Base-by-base conservation (phyloP, 2,329 filamentous ascomycete species). In the Alternaria longipes region DNA sequence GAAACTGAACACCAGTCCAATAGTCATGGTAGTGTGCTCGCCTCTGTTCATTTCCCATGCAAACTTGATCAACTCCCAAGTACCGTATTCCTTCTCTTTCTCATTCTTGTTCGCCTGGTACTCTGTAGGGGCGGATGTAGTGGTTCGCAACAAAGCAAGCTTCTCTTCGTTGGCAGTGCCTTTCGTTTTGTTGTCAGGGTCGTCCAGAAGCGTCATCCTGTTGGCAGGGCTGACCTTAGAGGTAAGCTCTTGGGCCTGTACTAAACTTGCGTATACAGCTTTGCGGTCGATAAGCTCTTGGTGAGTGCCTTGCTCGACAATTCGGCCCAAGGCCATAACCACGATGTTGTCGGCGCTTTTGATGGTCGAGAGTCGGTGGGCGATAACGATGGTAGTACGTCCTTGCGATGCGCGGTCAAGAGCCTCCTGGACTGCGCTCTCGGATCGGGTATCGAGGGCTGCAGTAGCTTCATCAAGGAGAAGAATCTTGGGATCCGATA, bases 391-490 rank as follows among this genome's bases (percentile, higher is more conserved):
- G 2, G 95, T 98, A 0, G 95, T 99, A 55, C 95, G 88, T 24
- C 94, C 94, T 65, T 91, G 86, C 1, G 93, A 87, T 26, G 94
- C 95, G 51, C 87, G 90, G 71, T 98, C 94, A 8, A 99, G 85
- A 18, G 95, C 95, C 42, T 92, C 92, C 78, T 98, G 95, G 1
- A 99, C 94, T 9, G 97, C 91, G 46, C 92, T 93, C 81, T 99
- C 95, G 0, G 93, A 96, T 75, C 95, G 94, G 22, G 94, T 97
- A 74, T 99, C 95, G 0, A 99, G 85, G 4, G 93, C 93, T 38
- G 91, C 95, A 0, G 95, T 99, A 5, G 95, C 95, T 79, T 99
- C 95, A 67, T 99, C 95, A 5, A 99, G 89, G 0, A 99, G 86
- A 1, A 99, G 84, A 72, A 99, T 89, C 81, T 94, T 96, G 0